Evolutionary conservation across 805 yeast species (phyloP), one percentile per base, ranked within the genome.

Genomic region (Metschnikowia cubensis): DNA sequence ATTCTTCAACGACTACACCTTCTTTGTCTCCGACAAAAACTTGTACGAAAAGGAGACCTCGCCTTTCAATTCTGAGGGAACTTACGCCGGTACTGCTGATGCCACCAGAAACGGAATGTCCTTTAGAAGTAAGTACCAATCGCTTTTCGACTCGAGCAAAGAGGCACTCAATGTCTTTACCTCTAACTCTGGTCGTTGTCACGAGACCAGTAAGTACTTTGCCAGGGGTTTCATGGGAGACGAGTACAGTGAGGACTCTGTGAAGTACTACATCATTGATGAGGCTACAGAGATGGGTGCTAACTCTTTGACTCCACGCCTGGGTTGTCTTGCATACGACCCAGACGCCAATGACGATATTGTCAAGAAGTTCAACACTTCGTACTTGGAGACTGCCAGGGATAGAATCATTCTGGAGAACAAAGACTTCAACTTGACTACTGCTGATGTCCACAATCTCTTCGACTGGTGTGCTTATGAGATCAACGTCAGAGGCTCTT

Each of bases 401-500:
- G 63, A 63, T n/a, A 75, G 95, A 58, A 68, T 87, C 45, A 78
- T 78, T 58, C 62, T 64, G 42, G 71, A 75, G 45, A 80, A 87
- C 48, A 80, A 81, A 3, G 85, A 82, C 2, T 60, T 72, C 51
- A 69, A 80, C 55, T 55, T 87, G 48, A 75, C 83, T 3, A 60
- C 71, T 2, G 59, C 64, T 35, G 92, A 88, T 59, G 77, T 83
- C 22, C 66, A 63, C 39, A 66, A 65, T 21, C 59, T 87, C 54
- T 82, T 85, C 59, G 70, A 74, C 11, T 76, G 82, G 68, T 87
- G 95, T 68, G 90, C 88, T 3, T 88, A 75, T 62, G 96, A 88
- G 66, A 67, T 86, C 41, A 87, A 86, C 49, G 86, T 81, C 8
- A 74, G 73, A 50, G 95, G 94, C 8, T 63, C 67, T 48, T 85